Percentiles rank a stretch among this genome's conserved stretches.
phyloP scores from a whole-genome alignment of 768 basidiomycete species.

The Dacryopinax spathularia region DNA sequence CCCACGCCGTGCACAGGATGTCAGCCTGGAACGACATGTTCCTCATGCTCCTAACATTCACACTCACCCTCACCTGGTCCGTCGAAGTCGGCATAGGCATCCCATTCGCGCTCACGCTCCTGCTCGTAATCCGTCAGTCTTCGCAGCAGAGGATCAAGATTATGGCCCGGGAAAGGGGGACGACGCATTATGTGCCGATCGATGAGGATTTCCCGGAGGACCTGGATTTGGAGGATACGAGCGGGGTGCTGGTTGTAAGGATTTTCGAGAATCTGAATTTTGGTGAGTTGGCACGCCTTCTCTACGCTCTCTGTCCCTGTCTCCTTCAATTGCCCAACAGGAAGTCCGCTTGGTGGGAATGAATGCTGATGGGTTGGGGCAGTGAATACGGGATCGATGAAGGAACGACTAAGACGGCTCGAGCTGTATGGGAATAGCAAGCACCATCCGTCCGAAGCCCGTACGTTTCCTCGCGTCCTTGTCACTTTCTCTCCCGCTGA shows the following conservation, averaged over 20 bases:
- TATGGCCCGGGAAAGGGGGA: constrained; percentile 57
- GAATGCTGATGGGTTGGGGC: neutral
- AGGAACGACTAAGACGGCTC: constrained; percentile 48
- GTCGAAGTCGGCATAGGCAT: constrained; percentile 88
- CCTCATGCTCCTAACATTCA: constrained; percentile 78
- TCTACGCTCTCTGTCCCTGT: neutral
- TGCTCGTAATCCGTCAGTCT: constrained; percentile 27
- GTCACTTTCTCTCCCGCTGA: constrained; percentile 11
- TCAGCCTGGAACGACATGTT: constrained; percentile 82
- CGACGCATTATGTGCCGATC: constrained; percentile 78
- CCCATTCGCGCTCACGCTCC: constrained; percentile 59
- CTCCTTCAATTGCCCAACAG: constrained; percentile 6
- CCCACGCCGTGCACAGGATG: constrained; percentile 47
- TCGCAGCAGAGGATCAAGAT: constrained; percentile 28
- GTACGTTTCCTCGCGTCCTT: constrained; percentile 12
- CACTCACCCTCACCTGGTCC: constrained; percentile 75
- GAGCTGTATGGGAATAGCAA: constrained; percentile 73
- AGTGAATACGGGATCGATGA: constrained; percentile 93
- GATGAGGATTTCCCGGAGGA: constrained; percentile 73
- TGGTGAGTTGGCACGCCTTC: constrained; percentile 33
- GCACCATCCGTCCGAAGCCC: constrained; percentile 81
- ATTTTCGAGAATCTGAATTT: constrained; percentile 88
- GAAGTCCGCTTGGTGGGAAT: neutral
- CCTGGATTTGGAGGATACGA: constrained; percentile 51
- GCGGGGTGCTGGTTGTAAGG: constrained; percentile 74